phyloP scores from a whole-genome alignment of 192 early-diverging fungal genomes.

The Dimargaris verticillata region DNA sequence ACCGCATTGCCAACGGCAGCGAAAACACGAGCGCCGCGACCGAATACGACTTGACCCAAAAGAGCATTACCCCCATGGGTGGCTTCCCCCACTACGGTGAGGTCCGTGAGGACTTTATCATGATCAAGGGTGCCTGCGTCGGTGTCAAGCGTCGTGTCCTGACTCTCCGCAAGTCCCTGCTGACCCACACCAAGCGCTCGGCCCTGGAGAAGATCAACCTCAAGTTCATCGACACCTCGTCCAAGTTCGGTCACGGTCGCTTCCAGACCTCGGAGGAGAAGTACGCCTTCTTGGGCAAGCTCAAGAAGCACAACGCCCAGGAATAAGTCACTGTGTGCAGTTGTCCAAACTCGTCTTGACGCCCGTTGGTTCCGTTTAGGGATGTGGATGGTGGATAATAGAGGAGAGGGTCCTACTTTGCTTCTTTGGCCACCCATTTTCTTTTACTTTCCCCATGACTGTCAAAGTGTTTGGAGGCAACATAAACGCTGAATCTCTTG shows the following conservation, averaged over 20 bases:
- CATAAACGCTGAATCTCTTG: too few species aligned
- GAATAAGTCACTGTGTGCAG: too few species aligned
- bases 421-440: too few species aligned
- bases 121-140: slow-evolving; percentile 94
- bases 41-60: slow-evolving; percentile 90
- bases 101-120: slow-evolving; percentile 95
- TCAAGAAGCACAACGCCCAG: slow-evolving; percentile 55
- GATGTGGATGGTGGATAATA: too few species aligned
- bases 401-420: too few species aligned
- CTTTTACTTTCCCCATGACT: too few species aligned
- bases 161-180: slow-evolving; percentile 95
- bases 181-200: slow-evolving; percentile 89
- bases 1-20: slow-evolving; percentile 84
- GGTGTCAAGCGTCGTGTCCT: slow-evolving; percentile 95
- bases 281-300: slow-evolving; percentile 76
- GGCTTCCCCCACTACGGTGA: slow-evolving; percentile 99
- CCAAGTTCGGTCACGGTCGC: slow-evolving; percentile 98
- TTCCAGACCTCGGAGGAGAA: slow-evolving; percentile 98
- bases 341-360: too few species aligned
- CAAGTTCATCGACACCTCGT: slow-evolving; percentile 99
- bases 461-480: too few species aligned
- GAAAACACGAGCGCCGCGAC: slow-evolving; percentile 75
- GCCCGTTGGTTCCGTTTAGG: too few species aligned
- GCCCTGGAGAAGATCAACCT: slow-evolving; percentile 88
- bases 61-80: slow-evolving; percentile 94